Percentiles rank a stretch among this genome's conserved stretches.
phyloP scores from a whole-genome alignment of 768 basidiomycete genomes.

The Goffeauzyma gilvescens region DNA sequence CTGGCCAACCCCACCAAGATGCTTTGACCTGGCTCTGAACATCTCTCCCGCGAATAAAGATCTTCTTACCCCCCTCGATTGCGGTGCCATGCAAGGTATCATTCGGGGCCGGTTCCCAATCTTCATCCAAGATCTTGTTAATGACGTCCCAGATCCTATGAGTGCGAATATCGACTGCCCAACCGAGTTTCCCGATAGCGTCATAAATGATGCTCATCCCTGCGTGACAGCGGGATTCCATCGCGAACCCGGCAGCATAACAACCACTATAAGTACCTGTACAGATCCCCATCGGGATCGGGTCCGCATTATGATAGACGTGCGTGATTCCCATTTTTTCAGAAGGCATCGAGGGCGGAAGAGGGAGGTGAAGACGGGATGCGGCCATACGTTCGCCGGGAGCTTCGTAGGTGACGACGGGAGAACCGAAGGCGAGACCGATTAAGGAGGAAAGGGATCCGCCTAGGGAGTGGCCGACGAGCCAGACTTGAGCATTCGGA shows the following conservation, averaged over 20 bases:
- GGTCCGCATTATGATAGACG: slow-evolving; percentile 83
- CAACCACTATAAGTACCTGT: slow-evolving; percentile 39
- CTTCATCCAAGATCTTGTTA: slow-evolving; percentile 48
- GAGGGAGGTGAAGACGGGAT: slow-evolving; percentile 62
- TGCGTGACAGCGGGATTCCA: slow-evolving; percentile 50
- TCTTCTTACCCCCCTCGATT: neutral
- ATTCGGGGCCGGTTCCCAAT: slow-evolving; percentile 52
- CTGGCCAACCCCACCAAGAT: slow-evolving; percentile 26
- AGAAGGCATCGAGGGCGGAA: slow-evolving; percentile 42
- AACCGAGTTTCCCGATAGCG: slow-evolving; percentile 58
- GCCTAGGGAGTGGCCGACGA: slow-evolving; percentile 54
- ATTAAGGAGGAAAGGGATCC: slow-evolving; percentile 68
- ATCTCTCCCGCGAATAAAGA: neutral
- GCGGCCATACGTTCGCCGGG: slow-evolving; percentile 72
- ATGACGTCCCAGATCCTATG: slow-evolving; percentile 55
- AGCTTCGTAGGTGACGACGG: slow-evolving; percentile 76
- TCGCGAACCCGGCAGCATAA: slow-evolving; percentile 58
- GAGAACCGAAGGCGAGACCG: slow-evolving; percentile 76
- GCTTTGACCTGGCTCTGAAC: neutral
- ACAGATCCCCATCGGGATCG: slow-evolving; percentile 49
- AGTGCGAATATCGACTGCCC: slow-evolving; percentile 56
- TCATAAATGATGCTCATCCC: slow-evolving; percentile 70
- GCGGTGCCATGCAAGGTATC: slow-evolving; percentile 23
- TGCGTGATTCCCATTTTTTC: slow-evolving; percentile 44
- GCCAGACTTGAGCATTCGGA: slow-evolving; percentile 73